These are phyloP conservation scores for Fusarium verticillioides DNA, from an alignment of 2,329 filamentous ascomycete species.

Conservation along the genomic window DNA sequence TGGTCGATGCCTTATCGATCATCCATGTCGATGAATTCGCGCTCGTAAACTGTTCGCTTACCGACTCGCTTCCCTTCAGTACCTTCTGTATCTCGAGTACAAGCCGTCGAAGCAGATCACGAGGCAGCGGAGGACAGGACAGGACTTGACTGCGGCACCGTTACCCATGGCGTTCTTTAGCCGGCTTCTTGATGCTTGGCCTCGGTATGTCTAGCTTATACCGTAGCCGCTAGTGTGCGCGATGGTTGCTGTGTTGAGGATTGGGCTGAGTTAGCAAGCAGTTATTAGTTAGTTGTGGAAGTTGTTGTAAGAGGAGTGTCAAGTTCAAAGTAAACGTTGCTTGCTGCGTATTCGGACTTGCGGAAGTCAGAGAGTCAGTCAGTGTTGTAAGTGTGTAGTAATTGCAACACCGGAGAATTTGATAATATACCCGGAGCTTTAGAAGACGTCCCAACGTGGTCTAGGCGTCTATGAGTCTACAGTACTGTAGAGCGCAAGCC, in stretches of 20 bases:
- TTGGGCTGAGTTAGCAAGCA: background rate
- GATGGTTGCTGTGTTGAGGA: background rate
- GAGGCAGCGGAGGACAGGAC: slow-evolving; percentile 18
- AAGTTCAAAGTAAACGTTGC: background rate
- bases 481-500: slow-evolving; percentile 28
- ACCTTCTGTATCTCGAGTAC: background rate
- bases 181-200: slow-evolving; percentile 33
- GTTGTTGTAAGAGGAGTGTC: slow-evolving; percentile 1
- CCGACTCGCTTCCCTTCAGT: slow-evolving; percentile 7
- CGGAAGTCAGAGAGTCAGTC: background rate
- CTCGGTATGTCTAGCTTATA: slow-evolving; percentile 38
- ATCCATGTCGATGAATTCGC: slow-evolving; percentile 1
- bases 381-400: slow-evolving; percentile 5
- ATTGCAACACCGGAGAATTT: slow-evolving; percentile 15
- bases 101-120: slow-evolving; percentile 4
- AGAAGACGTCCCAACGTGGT: slow-evolving; percentile 7
- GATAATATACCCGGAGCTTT: slow-evolving; percentile 26
- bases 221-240: slow-evolving; percentile 21
- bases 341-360: slow-evolving; percentile 29
- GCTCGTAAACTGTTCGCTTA: slow-evolving; percentile 15
- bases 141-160: slow-evolving; percentile 19
- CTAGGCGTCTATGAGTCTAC: background rate
- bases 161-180: slow-evolving; percentile 35
- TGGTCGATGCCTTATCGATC: slow-evolving; percentile 32
- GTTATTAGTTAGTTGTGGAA: background rate